Evolutionary conservation across 1,284 basidiomycete species (phyloP).

Genomic region (Microbotryum lychnidis-dioicae): DNA sequence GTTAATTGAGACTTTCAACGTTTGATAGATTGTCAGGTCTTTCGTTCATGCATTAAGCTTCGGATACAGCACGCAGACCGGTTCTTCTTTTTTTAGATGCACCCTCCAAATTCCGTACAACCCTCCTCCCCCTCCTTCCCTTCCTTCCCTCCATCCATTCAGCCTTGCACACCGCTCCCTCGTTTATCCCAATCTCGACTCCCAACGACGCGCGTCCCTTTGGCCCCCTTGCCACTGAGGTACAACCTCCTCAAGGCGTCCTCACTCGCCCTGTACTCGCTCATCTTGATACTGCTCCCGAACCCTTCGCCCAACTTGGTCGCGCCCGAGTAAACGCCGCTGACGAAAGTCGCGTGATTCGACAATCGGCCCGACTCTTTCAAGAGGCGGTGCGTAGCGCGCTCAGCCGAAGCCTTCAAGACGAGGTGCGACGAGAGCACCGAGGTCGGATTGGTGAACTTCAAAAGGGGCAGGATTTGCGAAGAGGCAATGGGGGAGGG

Average conservation of each 20-base stretch:
- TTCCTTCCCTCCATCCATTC: slow-evolving; percentile 13
- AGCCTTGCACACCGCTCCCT: neutral
- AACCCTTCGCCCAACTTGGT: slow-evolving; percentile 86
- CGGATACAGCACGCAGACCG: neutral
- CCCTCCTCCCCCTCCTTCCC: slow-evolving; percentile 8
- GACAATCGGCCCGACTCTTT: slow-evolving; percentile 86
- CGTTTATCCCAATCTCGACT: too few relatives aligned
- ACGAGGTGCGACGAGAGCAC: slow-evolving; percentile 38
- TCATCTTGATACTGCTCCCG: slow-evolving; percentile 88
- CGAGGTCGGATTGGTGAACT: slow-evolving; percentile 52
- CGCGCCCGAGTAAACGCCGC: slow-evolving; percentile 82
- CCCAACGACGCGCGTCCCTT: slow-evolving; percentile 18
- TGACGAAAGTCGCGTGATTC: slow-evolving; percentile 82
- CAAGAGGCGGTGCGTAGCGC: slow-evolving; percentile 53
- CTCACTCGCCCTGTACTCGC: slow-evolving; percentile 71
- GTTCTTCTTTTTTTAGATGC: too few relatives aligned
- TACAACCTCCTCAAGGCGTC: slow-evolving; percentile 35
- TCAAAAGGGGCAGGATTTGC: slow-evolving; percentile 74
- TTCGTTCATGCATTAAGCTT: too few relatives aligned
- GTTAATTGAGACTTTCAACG: too few relatives aligned
- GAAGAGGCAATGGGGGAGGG: slow-evolving; percentile 44
- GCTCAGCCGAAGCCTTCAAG: slow-evolving; percentile 33
- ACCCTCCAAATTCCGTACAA: slow-evolving; percentile 9
- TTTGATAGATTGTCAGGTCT: too few relatives aligned
- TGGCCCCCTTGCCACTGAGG: slow-evolving; percentile 16